A percentile compares a stretch with the other conserved stretches of the same genome.
phyloP scores from a whole-genome alignment of 75 land plant species.

The Picea glauca region DNA sequence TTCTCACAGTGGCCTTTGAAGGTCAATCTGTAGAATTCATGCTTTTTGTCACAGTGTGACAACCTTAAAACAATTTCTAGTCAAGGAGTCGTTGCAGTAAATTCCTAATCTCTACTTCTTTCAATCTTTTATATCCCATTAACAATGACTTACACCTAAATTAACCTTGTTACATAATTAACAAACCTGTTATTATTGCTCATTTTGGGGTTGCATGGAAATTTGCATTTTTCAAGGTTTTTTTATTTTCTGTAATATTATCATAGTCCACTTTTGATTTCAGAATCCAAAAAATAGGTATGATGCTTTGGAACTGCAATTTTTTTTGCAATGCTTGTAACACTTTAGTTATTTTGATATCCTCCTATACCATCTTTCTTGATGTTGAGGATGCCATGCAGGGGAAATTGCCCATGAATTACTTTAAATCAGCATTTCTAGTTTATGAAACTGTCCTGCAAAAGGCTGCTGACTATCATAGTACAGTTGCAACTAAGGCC shows the following conservation, averaged over 20 bases:
- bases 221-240: neutral
- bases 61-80: neutral
- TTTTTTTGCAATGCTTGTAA: neutral
- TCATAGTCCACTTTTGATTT: neutral
- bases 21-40: neutral
- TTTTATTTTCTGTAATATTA: neutral
- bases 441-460: slow-evolving; percentile 60
- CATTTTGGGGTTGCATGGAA: neutral
- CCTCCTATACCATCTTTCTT: neutral
- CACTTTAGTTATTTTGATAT: neutral
- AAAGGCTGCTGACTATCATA: slow-evolving; percentile 33
- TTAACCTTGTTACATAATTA: neutral
- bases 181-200: neutral
- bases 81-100: neutral
- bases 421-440: slow-evolving; percentile 70
- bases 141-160: neutral
- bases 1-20: neutral
- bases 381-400: slow-evolving; percentile 23
- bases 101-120: neutral
- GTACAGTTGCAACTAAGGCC: slow-evolving; percentile 59
- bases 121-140: neutral
- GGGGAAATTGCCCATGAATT: slow-evolving; percentile 67
- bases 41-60: neutral
- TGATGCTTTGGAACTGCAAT: neutral
- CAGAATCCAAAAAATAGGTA: neutral